Evolutionary conservation across 2,329 filamentous ascomycete species (phyloP), one percentile per base, ranked within the genome.

Genomic region (Talaromyces sp.): DNA sequence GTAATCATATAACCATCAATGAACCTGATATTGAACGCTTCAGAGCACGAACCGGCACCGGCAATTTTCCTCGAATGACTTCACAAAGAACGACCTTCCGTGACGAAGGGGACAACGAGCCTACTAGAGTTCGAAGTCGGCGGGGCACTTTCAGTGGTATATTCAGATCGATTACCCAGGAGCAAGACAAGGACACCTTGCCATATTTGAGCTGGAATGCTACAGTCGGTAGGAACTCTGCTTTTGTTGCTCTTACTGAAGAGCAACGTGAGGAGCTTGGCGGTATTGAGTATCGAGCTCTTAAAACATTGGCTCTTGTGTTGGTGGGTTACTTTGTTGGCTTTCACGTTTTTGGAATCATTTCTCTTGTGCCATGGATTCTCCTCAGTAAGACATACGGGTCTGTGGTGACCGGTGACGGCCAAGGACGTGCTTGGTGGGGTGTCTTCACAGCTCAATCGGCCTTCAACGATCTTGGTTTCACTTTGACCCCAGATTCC

Each of bases 121-220:
- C 76, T 7, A 68, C 59, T 2, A 72, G 73, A 17, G 63, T 67
- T 0, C 70, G 69, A 2, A 76, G 73, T 5, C 71, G 73, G 49
- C 70, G 71, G 53, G 65, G 73, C 25, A 78, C 77, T 0, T 67
- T 80, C 11, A 70, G 68, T 36, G 72, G 68, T 45, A 68, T 79
- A 22, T 71, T 76, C 49, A 72, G 76, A 5, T 78, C 78, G 25
- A 38, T 79, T 10, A 78, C 77, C 0, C 73, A 77, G 29, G 77
- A 79, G 63, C 70, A 70, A 58, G 73, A 76, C 1, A 73, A 70
- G 6, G 81, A 87, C 29, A 83, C 84, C 1, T 91, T 92, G 81
- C 95, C 95, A 0, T 99, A 99, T 76, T 85, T 99, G 61, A 97
- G 92, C 76, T 98, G 92, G 86, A 89, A 93, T 67, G 92, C 95